Evolutionary conservation across 345 rosid genomes (phyloP).

Genomic region (Microthlaspi erraticum): DNA sequence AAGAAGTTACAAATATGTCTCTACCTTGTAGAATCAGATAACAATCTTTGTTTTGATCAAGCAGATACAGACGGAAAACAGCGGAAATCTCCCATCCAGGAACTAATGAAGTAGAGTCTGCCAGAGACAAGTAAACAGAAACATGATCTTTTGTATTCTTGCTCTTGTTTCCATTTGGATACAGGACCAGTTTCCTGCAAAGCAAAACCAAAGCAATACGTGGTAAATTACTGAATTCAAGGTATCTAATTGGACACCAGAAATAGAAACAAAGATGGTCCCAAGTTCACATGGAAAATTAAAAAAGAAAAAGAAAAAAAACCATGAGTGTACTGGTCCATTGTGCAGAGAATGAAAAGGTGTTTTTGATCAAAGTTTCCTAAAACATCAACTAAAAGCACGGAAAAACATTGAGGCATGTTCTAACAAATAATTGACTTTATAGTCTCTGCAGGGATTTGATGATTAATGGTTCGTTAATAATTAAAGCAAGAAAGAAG

Average conservation of each 20-base stretch:
- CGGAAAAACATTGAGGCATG: constrained; percentile 8
- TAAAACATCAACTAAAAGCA: constrained; percentile 8
- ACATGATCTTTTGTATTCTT: constrained; percentile 57
- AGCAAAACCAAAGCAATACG: constrained; percentile 14
- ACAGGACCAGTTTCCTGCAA: constrained; percentile 62
- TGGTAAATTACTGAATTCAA: neutral
- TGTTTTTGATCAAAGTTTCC: neutral
- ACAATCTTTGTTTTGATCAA: constrained; percentile 44
- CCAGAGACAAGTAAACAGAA: constrained; percentile 60
- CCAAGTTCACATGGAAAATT: constrained; percentile 23
- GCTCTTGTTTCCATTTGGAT: constrained; percentile 68
- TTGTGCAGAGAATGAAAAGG: neutral
- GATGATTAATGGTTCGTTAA: constrained; percentile 13
- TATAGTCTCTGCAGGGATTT: no score
- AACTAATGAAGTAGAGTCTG: constrained; percentile 49
- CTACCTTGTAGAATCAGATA: constrained; percentile 45
- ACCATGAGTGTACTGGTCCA: constrained; percentile 12
- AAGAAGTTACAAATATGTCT: neutral
- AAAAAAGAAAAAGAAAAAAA: neutral
- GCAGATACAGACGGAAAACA: constrained; percentile 54
- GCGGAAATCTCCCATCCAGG: constrained; percentile 61
- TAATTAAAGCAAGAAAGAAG: neutral
- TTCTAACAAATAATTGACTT: no score
- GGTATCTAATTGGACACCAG: neutral
- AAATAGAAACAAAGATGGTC: constrained; percentile 19